A percentile compares a stretch with the other conserved stretches of the same genome.
These are phyloP conservation scores for Phlebiopsis flavidoalba DNA, from an alignment of 768 basidiomycete genomes.

Conservation along the genomic window DNA sequence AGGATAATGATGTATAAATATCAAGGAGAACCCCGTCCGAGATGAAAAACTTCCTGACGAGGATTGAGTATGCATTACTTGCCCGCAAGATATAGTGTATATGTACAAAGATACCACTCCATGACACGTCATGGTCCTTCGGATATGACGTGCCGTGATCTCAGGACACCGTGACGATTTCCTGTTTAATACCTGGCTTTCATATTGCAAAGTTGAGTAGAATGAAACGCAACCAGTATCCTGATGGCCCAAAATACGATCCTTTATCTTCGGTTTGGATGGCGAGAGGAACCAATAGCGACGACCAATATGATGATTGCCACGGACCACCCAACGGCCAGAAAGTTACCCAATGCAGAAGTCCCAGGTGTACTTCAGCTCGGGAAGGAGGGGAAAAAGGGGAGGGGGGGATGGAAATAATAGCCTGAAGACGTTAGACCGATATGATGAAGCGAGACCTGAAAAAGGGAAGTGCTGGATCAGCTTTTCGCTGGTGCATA, in stretches of 20 bases:
- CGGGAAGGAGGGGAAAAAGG: no score
- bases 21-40: conserved; percentile 28
- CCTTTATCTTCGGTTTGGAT: conserved; percentile 30
- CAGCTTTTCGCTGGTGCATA: no score
- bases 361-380: conserved; percentile 12
- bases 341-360: conserved; percentile 17
- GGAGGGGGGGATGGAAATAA: no score
- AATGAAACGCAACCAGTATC: conserved; percentile 33
- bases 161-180: conserved; percentile 33
- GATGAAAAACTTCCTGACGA: conserved; percentile 28
- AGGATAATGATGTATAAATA: conserved; percentile 30
- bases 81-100: background rate
- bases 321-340: conserved; percentile 32
- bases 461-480: background rate
- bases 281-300: conserved; percentile 31
- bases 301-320: conserved; percentile 29
- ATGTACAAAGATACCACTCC: conserved; percentile 43
- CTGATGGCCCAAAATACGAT: conserved; percentile 40
- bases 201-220: no score
- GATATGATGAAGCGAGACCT: conserved; percentile 31
- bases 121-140: conserved; percentile 30
- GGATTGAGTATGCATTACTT: background rate
- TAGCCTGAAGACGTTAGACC: conserved; percentile 30
- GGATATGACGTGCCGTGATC: conserved; percentile 40
- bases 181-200: background rate